phyloP scores from a whole-genome alignment of 192 early-diverging fungal genomes.

The Linnemannia exigua region DNA sequence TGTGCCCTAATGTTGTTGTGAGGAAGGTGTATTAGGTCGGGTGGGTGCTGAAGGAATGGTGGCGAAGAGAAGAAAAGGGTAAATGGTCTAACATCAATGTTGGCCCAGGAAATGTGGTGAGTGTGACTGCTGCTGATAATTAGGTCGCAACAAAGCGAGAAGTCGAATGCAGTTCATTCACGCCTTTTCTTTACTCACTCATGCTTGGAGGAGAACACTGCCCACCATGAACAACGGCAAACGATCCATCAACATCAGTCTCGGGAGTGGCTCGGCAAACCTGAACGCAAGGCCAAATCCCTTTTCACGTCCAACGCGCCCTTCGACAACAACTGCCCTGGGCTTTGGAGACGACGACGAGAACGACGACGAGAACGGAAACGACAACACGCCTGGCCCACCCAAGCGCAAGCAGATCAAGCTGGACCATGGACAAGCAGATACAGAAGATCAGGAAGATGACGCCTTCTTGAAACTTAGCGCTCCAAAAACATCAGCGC shows the following conservation, averaged over 20 bases:
- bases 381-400: conserved; percentile 1
- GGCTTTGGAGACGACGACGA: conserved; percentile 44
- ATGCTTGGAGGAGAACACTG: not conserved
- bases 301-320: conserved; percentile 20
- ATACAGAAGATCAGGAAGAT: conserved; percentile 48
- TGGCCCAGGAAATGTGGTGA: too few relatives aligned
- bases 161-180: not conserved
- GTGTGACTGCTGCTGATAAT: not conserved
- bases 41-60: too few relatives aligned
- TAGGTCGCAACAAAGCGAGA: not conserved
- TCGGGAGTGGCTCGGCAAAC: conserved; percentile 13
- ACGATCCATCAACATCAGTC: conserved; percentile 45
- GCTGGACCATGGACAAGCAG: conserved; percentile 22
- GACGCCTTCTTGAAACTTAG: conserved; percentile 11
- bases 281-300: conserved; percentile 27
- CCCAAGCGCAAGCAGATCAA: conserved; percentile 43
- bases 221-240: conserved; percentile 43
- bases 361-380: conserved; percentile 6
- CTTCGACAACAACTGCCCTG: conserved; percentile 20
- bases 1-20: too few relatives aligned
- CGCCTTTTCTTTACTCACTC: not conserved
- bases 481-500: not conserved
- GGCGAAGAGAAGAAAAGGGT: too few relatives aligned
- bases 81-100: too few relatives aligned
- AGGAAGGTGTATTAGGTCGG: too few relatives aligned